These are phyloP conservation scores for Chlorella sp. DNA, from an alignment of 139 green algal genomes.

Conservation along the genomic window DNA sequence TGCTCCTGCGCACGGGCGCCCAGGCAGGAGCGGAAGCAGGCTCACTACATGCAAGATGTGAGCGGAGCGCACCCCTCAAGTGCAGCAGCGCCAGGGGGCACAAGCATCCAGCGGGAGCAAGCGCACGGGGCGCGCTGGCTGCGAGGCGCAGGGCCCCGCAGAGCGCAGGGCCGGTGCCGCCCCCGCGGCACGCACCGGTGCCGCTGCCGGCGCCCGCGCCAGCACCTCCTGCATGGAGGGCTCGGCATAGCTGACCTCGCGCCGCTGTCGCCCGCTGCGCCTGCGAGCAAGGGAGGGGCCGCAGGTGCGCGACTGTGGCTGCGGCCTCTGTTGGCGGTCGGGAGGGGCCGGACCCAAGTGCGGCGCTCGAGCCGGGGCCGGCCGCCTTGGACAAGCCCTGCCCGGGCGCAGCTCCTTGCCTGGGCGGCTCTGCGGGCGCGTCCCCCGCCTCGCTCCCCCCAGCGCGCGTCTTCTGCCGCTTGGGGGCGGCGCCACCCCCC, in stretches of 20 bases:
- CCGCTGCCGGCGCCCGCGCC: not conserved
- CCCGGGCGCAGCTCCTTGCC: not conserved
- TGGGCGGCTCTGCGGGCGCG: not conserved
- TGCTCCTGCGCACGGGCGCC: conserved; percentile 2
- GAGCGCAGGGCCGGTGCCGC: not conserved
- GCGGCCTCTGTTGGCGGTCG: not conserved
- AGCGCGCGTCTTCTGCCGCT: not conserved
- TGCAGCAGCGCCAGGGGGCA: not conserved
- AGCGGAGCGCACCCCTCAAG: no score
- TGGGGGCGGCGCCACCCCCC: not conserved
- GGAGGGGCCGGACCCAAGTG: not conserved
- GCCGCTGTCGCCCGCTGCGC: conserved; percentile 15
- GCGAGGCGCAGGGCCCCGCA: not conserved
- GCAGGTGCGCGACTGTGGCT: not conserved
- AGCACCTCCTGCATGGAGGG: not conserved
- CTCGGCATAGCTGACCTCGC: conserved; percentile 12
- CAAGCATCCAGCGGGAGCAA: not conserved
- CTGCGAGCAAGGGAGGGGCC: not conserved
- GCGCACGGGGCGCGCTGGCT: not conserved
- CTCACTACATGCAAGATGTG: no score
- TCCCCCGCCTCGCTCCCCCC: no score
- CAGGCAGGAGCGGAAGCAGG: not conserved
- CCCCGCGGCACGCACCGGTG: not conserved
- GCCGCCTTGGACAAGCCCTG: no score
- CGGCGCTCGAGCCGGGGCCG: no score